phyloP scores from a whole-genome alignment of 495 filamentous ascomycete genomes.

The Neurospora sp. region DNA sequence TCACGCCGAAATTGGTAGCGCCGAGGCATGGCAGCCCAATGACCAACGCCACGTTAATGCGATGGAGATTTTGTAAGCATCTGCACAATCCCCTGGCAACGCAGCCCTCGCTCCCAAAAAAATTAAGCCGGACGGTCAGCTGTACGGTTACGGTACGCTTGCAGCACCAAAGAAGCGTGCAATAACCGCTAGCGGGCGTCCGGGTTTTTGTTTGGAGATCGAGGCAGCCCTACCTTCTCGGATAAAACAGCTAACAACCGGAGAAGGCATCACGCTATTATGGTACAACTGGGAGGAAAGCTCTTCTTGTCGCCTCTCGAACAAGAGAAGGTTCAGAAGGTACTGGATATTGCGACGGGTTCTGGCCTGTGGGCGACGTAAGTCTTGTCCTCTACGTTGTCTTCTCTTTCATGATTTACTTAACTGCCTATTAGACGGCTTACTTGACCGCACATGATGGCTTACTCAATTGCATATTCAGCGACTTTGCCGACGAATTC shows the following conservation, averaged over 20 bases:
- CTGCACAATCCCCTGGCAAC: background rate
- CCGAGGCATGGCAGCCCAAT: slow-evolving; percentile 24
- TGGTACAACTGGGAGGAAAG: slow-evolving; percentile 15
- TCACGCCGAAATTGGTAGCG: slow-evolving; percentile 20
- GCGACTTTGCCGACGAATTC: slow-evolving; percentile 33
- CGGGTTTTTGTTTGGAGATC: too few species aligned
- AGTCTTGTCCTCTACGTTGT: background rate
- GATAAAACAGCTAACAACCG: accelerated
- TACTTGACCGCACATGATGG: too few species aligned
- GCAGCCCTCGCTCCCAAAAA: too few species aligned
- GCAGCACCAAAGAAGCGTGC: too few species aligned
- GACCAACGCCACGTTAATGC: slow-evolving; percentile 23
- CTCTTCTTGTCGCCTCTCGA: slow-evolving; percentile 42
- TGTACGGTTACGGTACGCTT: too few species aligned
- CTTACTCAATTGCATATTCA: background rate
- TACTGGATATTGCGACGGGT: slow-evolving; percentile 52
- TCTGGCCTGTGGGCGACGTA: slow-evolving; percentile 51
- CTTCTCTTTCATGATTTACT: background rate
- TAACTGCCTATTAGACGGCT: too few species aligned
- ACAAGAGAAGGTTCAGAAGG: slow-evolving; percentile 27
- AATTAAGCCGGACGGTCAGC: too few species aligned
- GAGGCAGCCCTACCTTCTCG: background rate
- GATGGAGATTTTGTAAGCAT: slow-evolving; percentile 18
- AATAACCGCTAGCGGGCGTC: too few species aligned
- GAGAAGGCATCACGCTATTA: background rate